A percentile compares a stretch with the other conserved stretches of the same genome.
phyloP scores from a whole-genome alignment of 2,329 filamentous ascomycete genomes.

The Diaporthe nobilis region DNA sequence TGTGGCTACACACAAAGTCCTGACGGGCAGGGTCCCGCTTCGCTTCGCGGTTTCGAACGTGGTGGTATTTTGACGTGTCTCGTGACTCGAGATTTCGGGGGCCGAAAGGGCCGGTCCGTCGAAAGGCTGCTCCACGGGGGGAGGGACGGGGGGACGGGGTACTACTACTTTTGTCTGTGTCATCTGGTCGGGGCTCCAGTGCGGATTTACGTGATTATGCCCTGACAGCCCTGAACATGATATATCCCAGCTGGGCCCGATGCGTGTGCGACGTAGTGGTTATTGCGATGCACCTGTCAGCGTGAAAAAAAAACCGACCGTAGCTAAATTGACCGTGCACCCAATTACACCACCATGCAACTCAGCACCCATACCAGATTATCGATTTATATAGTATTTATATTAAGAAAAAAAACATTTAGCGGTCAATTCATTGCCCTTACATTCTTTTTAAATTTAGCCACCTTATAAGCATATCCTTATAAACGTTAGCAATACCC shows the following conservation, averaged over 20 bases:
- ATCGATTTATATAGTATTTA: too few relatives aligned
- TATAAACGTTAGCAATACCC: too few relatives aligned
- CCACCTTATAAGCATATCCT: too few relatives aligned
- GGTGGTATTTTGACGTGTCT: constrained; percentile 15
- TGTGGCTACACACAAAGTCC: constrained; percentile 6
- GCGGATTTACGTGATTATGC: neutral
- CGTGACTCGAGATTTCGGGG: constrained; percentile 26
- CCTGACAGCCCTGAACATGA: neutral
- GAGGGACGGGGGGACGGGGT: neutral
- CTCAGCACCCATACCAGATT: too few relatives aligned
- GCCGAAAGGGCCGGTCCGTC: constrained; percentile 30
- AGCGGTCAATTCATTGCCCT: too few relatives aligned
- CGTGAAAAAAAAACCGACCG: too few relatives aligned
- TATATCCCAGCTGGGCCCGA: neutral
- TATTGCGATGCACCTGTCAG: too few relatives aligned
- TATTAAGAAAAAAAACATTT: too few relatives aligned
- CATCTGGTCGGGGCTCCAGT: neutral
- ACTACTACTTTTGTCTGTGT: constrained; percentile 2
- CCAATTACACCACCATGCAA: too few relatives aligned
- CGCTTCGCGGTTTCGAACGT: neutral
- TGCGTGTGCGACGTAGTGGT: constrained; percentile 1
- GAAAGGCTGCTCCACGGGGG: neutral
- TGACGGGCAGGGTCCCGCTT: neutral
- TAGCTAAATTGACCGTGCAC: too few relatives aligned
- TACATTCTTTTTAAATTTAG: too few relatives aligned